Percentiles rank a stretch among this genome's conserved stretches.
Conservation (phyloP, 2,329 filamentous ascomycete species). For the Celoporthe dispersa region DNA sequence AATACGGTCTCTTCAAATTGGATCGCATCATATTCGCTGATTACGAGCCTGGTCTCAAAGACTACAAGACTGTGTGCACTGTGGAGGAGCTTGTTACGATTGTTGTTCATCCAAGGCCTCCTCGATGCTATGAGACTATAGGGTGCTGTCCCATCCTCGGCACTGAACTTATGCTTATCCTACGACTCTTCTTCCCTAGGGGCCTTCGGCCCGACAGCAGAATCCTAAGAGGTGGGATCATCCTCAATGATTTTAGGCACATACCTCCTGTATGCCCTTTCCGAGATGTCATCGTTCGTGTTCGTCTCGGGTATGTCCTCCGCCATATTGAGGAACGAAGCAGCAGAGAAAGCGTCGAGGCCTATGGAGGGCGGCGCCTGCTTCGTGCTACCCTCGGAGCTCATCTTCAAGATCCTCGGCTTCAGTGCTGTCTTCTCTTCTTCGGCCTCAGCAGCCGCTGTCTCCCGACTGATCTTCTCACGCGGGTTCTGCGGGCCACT, state of each 20-base stretch:
- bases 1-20: not conserved
- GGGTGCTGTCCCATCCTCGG: not conserved
- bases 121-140: not conserved
- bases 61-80: not conserved
- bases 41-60: not conserved
- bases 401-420: not conserved
- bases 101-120: not conserved
- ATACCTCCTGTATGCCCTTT: not conserved
- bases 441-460: not conserved
- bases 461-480: not conserved
- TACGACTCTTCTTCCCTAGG: not conserved
- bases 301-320: slow-evolving; percentile 2
- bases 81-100: not conserved
- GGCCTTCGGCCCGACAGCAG: not conserved
- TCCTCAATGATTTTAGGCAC: slow-evolving; percentile 11
- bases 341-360: slow-evolving; percentile 7
- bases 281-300: not conserved
- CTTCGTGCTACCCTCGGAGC: not conserved
- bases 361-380: not conserved
- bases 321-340: not conserved
- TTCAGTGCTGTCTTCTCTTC: not conserved
- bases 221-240: not conserved
- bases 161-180: too few species aligned
- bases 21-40: not conserved
- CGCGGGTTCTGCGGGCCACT: slow-evolving; percentile 21